Evolutionary conservation across 2,329 filamentous ascomycete genomes (phyloP), one percentile per base, ranked within the genome.

Genomic region (Talaromyces islandicus): DNA sequence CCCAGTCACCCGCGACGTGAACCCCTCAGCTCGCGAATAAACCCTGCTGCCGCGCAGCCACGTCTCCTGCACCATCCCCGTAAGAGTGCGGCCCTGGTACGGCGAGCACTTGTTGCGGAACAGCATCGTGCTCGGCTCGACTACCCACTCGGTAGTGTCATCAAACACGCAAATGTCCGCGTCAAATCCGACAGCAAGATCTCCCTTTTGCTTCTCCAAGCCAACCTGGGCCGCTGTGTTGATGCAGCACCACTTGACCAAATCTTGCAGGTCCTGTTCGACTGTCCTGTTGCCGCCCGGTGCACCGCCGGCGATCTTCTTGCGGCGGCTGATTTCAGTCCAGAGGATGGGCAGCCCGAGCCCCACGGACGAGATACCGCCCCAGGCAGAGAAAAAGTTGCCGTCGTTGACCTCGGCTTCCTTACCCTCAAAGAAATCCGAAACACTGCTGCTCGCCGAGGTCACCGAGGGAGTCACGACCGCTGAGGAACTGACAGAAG

Each of bases 311-410:
- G 68, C 69, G 54, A 75, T 64, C 32, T 81, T 76, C 50, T 84
- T 78, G 46, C 89, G 83, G 64, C 85, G 82, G 70, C 82, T 80
- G 32, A 89, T 83, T 51, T 91, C 87, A 0, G 91, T 92, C 86
- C 92, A 88, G 6, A 99, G 82, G 65, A 99, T 96, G 4, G 91
- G 91, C 4, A 99, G 82, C 0, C 94, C 94, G 1, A 99, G 84
- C 0, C 94, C 94, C 19, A 99, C 93, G 4, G 90, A 94, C 4
- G 90, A 93, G 69, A 99, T 96, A 14, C 94, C 94, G 58, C 94
- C 94, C 94, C 94, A 99, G 0, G 92, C 92, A 4, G 89, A 86
- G 77, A 97, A 94, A 82, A 99, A 97, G 77, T 97, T 91, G 41
- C 94, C 94, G 11, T 74, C 69, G 19, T 78, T 71, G 7, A 69